A percentile compares a stretch with the other conserved stretches of the same genome.
Evolutionary conservation across 805 yeast species (phyloP).

Genomic region (Starmerella vaccinii): DNA sequence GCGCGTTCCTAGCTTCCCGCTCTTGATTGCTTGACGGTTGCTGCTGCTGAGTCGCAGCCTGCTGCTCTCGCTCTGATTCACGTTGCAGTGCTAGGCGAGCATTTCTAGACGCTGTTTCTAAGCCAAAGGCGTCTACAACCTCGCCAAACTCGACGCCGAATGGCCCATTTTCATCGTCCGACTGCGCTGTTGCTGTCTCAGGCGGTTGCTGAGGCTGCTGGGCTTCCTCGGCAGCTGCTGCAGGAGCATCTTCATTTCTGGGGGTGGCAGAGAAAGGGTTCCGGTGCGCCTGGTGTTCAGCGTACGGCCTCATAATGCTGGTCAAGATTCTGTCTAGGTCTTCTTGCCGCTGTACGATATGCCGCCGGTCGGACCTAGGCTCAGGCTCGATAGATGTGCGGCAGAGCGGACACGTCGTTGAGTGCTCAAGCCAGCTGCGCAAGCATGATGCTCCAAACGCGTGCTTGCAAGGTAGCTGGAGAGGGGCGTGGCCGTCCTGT

Average conservation of each 20-base stretch:
- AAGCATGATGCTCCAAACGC: conserved; percentile 79
- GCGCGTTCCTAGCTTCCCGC: no score
- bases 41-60: neutral
- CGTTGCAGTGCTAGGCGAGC: no score
- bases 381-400: conserved; percentile 42
- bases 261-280: neutral
- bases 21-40: no score
- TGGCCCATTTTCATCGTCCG: no score
- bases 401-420: conserved; percentile 79
- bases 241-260: neutral
- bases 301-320: neutral
- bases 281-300: neutral
- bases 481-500: conserved; percentile 45
- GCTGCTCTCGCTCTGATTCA: neutral
- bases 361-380: neutral
- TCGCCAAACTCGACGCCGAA: neutral
- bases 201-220: no score
- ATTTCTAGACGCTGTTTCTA: neutral
- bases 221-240: neutral
- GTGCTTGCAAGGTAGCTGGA: conserved; percentile 76
- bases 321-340: neutral
- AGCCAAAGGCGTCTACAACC: neutral
- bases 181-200: no score
- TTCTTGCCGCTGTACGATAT: neutral
- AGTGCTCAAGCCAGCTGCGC: conserved; percentile 66